These are phyloP conservation scores for Scheffersomyces parashehatae DNA, from an alignment of 1,139 yeast species.

Conservation along the genomic window DNA sequence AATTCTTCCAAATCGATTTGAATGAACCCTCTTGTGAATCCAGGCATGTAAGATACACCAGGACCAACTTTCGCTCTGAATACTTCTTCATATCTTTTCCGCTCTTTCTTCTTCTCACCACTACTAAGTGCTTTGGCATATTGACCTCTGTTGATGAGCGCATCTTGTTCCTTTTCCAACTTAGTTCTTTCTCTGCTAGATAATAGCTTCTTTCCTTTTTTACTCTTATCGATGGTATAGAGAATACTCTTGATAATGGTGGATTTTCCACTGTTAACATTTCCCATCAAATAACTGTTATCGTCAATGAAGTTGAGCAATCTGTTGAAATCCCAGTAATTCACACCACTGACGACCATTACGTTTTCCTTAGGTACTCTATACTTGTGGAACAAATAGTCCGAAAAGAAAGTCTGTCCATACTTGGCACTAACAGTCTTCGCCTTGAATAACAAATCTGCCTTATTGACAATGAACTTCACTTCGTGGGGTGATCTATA, in stretches of 20 bases:
- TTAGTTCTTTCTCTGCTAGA: constrained; percentile 11
- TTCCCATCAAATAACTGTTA: constrained; percentile 63
- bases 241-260: constrained; percentile 56
- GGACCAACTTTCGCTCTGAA: constrained; percentile 36
- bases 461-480: constrained; percentile 56
- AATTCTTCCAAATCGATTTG: constrained; percentile 28
- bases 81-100: constrained; percentile 10
- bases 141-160: constrained; percentile 9
- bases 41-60: constrained; percentile 54
- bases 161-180: constrained; percentile 20
- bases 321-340: constrained; percentile 52
- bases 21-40: constrained; percentile 53
- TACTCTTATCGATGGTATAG: constrained; percentile 18
- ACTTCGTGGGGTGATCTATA: constrained; percentile 36
- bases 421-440: constrained; percentile 34
- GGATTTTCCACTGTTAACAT: constrained; percentile 78
- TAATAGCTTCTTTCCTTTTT: constrained; percentile 6
- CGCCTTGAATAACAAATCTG: constrained; percentile 51
- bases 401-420: constrained; percentile 44
- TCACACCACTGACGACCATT: constrained; percentile 48
- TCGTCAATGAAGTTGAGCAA: constrained; percentile 38
- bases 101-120: constrained; percentile 10
- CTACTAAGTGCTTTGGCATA: constrained; percentile 5
- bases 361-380: constrained; percentile 48
- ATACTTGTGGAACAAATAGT: constrained; percentile 40